phyloP scores from a whole-genome alignment of 495 filamentous ascomycete species.

The Penicillium riverlandense region DNA sequence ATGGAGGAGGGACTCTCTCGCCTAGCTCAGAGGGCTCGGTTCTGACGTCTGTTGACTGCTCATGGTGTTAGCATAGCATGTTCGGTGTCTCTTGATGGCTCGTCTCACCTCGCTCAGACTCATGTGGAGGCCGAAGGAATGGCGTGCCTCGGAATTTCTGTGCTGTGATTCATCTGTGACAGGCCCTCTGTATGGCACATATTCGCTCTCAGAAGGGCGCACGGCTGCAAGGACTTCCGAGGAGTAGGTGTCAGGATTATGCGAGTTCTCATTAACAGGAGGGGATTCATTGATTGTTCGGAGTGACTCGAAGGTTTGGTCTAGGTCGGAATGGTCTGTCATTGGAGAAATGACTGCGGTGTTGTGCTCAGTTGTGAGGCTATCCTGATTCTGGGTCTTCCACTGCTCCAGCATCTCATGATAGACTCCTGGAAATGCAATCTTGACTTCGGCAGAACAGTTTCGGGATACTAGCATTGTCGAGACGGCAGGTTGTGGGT shows the following conservation, averaged over 20 bases:
- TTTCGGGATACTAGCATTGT: background rate
- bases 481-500: background rate
- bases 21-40: background rate
- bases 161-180: background rate
- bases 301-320: too few species aligned
- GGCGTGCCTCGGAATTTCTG: background rate
- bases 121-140: slow-evolving; percentile 16
- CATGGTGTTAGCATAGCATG: background rate
- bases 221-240: too few species aligned
- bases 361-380: background rate
- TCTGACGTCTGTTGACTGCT: background rate
- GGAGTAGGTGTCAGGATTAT: too few species aligned
- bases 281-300: too few species aligned
- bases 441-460: slow-evolving; percentile 6
- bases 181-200: too few species aligned
- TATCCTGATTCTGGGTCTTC: background rate
- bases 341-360: background rate
- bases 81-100: background rate
- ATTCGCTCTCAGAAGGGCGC: too few species aligned
- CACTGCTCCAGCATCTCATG: slow-evolving; percentile 15
- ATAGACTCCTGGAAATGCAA: slow-evolving; percentile 19
- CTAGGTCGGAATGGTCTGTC: background rate
- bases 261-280: too few species aligned
- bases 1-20: background rate
- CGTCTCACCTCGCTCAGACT: slow-evolving; percentile 6